Conservation (phyloP, 306 rosid species). For the Comarum palustre region DNA sequence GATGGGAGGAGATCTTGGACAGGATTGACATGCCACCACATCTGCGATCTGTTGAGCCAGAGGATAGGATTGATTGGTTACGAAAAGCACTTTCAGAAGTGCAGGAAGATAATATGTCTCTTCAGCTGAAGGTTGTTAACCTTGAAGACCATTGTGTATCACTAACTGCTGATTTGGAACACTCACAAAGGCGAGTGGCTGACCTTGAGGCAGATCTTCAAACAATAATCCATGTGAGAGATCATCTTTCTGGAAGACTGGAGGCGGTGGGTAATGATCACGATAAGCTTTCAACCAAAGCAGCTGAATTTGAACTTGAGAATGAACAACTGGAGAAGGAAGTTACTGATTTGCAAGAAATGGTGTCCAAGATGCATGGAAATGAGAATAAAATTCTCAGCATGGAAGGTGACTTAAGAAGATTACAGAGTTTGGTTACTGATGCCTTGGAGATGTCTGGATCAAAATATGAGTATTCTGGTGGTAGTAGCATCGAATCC, state of each 20-base stretch:
- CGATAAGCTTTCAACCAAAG: constrained; percentile 46
- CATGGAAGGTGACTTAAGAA: constrained; percentile 49
- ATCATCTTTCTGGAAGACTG: constrained; percentile 54
- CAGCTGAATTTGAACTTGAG: constrained; percentile 53
- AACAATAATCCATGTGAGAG: constrained; percentile 48
- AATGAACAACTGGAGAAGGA: constrained; percentile 57
- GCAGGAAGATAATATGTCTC: constrained; percentile 54
- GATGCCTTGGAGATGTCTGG: constrained; percentile 55
- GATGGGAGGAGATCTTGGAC: constrained; percentile 87
- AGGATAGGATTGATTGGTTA: constrained; percentile 79
- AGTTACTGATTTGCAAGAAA: constrained; percentile 47
- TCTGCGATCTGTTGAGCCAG: constrained; percentile 74
- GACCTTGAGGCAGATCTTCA: constrained; percentile 56
- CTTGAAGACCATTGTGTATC: constrained; percentile 64
- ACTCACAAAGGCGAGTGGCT: constrained; percentile 52
- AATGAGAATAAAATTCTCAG: constrained; percentile 41
- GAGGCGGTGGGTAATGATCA: constrained; percentile 45
- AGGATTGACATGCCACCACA: constrained; percentile 77
- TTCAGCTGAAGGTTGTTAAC: constrained; percentile 67
- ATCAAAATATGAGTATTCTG: constrained; percentile 44
- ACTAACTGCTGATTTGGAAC: constrained; percentile 75
- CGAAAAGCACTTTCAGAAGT: constrained; percentile 64
- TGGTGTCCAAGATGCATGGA: constrained; percentile 44
- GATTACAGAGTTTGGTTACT: constrained; percentile 54
- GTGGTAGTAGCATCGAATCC: constrained; percentile 49